These are phyloP conservation scores for Chloromonas sp. DNA, from an alignment of 163 green algal genomes.

Conservation along the genomic window DNA sequence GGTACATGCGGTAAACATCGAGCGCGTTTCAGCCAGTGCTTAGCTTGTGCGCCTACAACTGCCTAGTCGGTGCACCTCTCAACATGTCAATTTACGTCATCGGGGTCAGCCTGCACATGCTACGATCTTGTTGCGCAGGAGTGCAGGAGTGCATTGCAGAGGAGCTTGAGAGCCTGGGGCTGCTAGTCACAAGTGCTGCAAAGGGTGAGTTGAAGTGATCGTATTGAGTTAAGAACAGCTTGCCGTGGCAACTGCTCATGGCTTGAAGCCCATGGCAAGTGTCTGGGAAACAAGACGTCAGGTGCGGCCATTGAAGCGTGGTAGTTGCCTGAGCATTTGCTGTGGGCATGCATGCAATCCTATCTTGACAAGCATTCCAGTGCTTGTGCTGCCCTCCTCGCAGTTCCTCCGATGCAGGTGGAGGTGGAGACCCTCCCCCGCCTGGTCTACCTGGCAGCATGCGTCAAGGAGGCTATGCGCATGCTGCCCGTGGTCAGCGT, in stretches of 20 bases:
- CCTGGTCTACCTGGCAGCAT: conserved; percentile 28
- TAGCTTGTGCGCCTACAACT: neutral
- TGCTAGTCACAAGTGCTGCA: conserved; percentile 26
- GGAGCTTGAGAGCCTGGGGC: conserved; percentile 38
- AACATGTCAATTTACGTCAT: neutral
- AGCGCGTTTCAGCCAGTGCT: neutral
- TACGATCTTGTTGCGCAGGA: conserved; percentile 6
- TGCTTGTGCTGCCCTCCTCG: neutral
- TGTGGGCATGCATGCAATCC: neutral
- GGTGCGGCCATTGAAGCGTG: too few relatives aligned
- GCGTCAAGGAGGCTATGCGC: conserved; percentile 54
- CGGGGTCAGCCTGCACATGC: too few relatives aligned
- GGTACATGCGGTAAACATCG: conserved; percentile 3
- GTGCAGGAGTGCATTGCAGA: conserved; percentile 39
- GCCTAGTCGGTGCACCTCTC: neutral
- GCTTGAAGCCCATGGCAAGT: too few relatives aligned
- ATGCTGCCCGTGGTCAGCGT: conserved; percentile 55
- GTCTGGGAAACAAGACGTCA: too few relatives aligned
- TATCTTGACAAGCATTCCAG: too few relatives aligned
- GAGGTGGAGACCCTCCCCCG: conserved; percentile 27
- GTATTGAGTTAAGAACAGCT: too few relatives aligned
- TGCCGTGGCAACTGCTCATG: too few relatives aligned
- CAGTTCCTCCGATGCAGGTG: neutral
- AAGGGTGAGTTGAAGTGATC: too few relatives aligned
- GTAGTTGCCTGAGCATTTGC: neutral